Conservation (phyloP, 2,329 filamentous ascomycete genomes). For the Monilinia fructigena region DNA sequence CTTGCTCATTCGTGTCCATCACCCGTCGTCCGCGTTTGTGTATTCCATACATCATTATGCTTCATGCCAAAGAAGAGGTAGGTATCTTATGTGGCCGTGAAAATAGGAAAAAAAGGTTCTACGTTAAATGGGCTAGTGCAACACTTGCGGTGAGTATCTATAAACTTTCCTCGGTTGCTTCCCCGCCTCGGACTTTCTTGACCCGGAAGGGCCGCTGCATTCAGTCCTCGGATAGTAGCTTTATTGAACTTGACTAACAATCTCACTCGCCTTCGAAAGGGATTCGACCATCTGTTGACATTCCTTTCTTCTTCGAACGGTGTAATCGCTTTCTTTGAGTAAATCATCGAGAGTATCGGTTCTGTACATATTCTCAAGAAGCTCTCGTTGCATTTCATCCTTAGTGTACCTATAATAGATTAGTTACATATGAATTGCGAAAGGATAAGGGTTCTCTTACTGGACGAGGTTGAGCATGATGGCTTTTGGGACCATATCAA, state of each 20-base stretch:
- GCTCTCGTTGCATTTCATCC: slow-evolving; percentile 96
- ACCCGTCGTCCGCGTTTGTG: slow-evolving; percentile 23
- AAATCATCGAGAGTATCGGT: slow-evolving; percentile 86
- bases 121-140: slow-evolving; percentile 27
- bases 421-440: slow-evolving; percentile 20
- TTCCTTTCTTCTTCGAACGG: slow-evolving; percentile 89
- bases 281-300: slow-evolving; percentile 99
- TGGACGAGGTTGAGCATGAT: slow-evolving; percentile 97
- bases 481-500: slow-evolving; percentile 99
- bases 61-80: slow-evolving; percentile 32
- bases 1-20: slow-evolving; percentile 25
- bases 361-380: slow-evolving; percentile 97
- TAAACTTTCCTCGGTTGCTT: slow-evolving; percentile 24
- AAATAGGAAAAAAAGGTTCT: slow-evolving; percentile 26
- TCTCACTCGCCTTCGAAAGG: slow-evolving; percentile 84
- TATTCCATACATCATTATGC: slow-evolving; percentile 33
- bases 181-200: slow-evolving; percentile 24
- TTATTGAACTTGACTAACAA: slow-evolving; percentile 72
- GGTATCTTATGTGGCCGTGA: slow-evolving; percentile 34
- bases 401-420: slow-evolving; percentile 71
- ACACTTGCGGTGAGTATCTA: slow-evolving; percentile 28
- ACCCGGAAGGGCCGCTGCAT: slow-evolving; percentile 27
- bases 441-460: slow-evolving; percentile 54
- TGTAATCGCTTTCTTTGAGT: slow-evolving; percentile 98
- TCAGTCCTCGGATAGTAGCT: slow-evolving; percentile 22